These are phyloP conservation scores for Neurospora africana DNA, from an alignment of 495 filamentous ascomycete genomes.

Conservation along the genomic window DNA sequence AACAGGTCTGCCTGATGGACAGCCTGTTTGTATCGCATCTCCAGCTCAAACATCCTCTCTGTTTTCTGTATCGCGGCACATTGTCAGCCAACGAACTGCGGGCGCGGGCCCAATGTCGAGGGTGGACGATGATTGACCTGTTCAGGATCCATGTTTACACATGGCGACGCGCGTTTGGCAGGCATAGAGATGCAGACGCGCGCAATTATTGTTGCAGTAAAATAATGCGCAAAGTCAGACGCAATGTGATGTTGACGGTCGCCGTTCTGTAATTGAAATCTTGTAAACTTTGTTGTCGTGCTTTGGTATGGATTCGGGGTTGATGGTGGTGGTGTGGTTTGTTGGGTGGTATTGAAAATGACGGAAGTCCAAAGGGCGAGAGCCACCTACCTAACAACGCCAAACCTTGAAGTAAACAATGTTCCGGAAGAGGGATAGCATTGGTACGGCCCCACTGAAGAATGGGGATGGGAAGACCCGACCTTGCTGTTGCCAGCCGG, in stretches of 20 bases:
- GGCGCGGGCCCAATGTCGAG: background rate
- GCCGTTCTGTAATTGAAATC: background rate
- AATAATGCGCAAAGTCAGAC: background rate
- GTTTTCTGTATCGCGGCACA: slow-evolving; percentile 15
- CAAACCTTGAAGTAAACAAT: slow-evolving; percentile 22
- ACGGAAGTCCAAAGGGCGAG: background rate
- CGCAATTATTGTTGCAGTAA: background rate
- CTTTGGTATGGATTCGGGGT: background rate
- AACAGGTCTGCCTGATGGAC: slow-evolving; percentile 47
- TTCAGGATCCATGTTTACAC: slow-evolving; percentile 31
- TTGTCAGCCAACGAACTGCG: slow-evolving; percentile 4
- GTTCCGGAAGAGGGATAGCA: slow-evolving; percentile 19
- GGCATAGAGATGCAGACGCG: slow-evolving; percentile 15
- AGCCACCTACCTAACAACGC: background rate
- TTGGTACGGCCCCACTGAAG: background rate
- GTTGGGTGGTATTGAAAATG: background rate
- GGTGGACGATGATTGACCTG: slow-evolving; percentile 19
- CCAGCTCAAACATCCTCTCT: slow-evolving; percentile 38
- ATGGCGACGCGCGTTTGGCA: slow-evolving; percentile 22
- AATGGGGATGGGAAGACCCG: background rate
- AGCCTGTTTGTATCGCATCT: slow-evolving; percentile 55
- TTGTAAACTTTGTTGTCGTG: background rate
- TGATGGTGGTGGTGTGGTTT: background rate
- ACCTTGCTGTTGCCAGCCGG: background rate
- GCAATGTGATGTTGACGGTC: background rate